A percentile compares a stretch with the other conserved stretches of the same genome.
Evolutionary conservation across 345 rosid species (phyloP).

Genomic region (Boechera stricta): DNA sequence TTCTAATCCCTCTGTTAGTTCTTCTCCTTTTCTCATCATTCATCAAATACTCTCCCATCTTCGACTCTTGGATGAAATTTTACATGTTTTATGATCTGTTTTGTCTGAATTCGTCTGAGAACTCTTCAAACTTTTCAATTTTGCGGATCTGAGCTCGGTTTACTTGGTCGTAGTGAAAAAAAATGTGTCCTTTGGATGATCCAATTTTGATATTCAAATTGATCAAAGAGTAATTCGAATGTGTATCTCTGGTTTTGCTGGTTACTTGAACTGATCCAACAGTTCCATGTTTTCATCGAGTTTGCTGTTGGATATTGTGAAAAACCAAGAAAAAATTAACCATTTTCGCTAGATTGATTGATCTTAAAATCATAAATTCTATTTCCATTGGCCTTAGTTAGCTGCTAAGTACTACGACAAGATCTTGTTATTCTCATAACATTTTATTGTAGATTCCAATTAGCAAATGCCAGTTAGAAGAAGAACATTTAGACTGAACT

Average conservation of each 20-base stretch:
- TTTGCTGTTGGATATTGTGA: neutral
- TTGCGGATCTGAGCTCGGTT: neutral
- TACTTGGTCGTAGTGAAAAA: neutral
- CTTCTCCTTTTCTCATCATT: neutral
- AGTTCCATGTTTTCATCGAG: neutral
- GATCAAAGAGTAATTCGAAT: neutral
- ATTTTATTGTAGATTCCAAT: conserved; percentile 54
- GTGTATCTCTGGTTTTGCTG: neutral
- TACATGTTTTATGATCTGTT: neutral
- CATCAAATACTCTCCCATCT: neutral
- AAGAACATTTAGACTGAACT: neutral
- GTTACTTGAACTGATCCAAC: neutral
- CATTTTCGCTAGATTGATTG: neutral
- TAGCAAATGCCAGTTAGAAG: no score
- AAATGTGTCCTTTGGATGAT: neutral
- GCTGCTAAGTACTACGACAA: neutral
- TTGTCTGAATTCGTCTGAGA: neutral
- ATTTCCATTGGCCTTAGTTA: neutral
- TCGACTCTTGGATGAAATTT: neutral
- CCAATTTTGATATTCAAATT: neutral
- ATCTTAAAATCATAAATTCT: neutral
- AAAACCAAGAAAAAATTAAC: neutral
- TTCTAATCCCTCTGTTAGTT: conserved; percentile 74
- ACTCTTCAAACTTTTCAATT: neutral
- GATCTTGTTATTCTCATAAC: neutral